Evolutionary conservation across 2,329 filamentous ascomycete genomes (phyloP).

Genomic region (Aspergillus flavus): DNA sequence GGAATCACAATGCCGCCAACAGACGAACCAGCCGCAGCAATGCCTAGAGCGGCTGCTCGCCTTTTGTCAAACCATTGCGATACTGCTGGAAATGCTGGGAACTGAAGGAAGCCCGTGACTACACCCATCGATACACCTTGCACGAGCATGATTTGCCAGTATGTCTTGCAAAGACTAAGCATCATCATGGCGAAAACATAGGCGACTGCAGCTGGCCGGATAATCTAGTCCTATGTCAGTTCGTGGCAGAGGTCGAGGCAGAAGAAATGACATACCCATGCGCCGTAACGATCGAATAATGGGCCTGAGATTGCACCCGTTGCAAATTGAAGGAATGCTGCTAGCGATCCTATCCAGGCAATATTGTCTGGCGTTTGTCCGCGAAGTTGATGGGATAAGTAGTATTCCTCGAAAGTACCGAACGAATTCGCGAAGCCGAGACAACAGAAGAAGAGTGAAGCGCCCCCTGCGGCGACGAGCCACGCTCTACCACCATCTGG

Average conservation of each 20-base stretch:
- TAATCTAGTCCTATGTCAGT: slow-evolving; percentile 12
- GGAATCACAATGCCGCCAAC: slow-evolving; percentile 59
- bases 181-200: slow-evolving; percentile 65
- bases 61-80: slow-evolving; percentile 54
- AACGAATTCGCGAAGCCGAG: slow-evolving; percentile 51
- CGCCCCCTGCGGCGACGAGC: slow-evolving; percentile 28
- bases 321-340: slow-evolving; percentile 31
- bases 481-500: slow-evolving; percentile 33
- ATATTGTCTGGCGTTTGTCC: slow-evolving; percentile 44
- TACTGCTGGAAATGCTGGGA: slow-evolving; percentile 51
- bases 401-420: slow-evolving; percentile 53
- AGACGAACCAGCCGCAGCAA: slow-evolving; percentile 52
- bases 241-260: neutral
- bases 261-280: slow-evolving; percentile 23
- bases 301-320: slow-evolving; percentile 25
- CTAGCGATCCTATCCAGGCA: slow-evolving; percentile 50
- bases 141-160: slow-evolving; percentile 54
- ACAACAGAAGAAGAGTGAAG: slow-evolving; percentile 39
- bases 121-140: slow-evolving; percentile 28
- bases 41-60: slow-evolving; percentile 50
- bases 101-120: slow-evolving; percentile 44
- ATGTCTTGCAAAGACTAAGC: slow-evolving; percentile 58
- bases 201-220: slow-evolving; percentile 16
- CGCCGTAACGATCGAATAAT: slow-evolving; percentile 28
- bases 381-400: slow-evolving; percentile 45